Percentiles rank a stretch among this genome's conserved stretches.
Conservation (phyloP, 2,329 filamentous ascomycete species). For the Calonectria pseudoturangicola region DNA sequence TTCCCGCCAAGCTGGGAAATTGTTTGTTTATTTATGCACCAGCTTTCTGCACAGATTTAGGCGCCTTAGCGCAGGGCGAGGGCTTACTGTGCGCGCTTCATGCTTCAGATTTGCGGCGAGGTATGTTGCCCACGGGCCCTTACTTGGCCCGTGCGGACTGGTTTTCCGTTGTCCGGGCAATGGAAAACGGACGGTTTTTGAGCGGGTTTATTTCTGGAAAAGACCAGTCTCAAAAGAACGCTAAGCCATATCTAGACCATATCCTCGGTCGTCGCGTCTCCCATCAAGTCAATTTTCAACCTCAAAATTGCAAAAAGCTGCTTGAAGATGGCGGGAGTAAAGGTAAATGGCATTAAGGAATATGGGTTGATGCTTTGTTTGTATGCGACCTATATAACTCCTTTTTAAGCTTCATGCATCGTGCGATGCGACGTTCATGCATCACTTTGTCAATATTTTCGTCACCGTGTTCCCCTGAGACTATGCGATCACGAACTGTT, state of each 20-base stretch:
- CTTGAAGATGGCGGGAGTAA: conserved; percentile 19
- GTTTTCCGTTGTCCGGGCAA: conserved; percentile 59
- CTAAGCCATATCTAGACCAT: conserved; percentile 36
- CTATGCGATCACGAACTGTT: conserved; percentile 28
- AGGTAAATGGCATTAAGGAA: not conserved
- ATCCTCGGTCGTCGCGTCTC: conserved; percentile 50
- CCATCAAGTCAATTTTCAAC: conserved; percentile 38
- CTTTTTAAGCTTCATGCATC: not conserved
- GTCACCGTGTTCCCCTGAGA: conserved; percentile 38
- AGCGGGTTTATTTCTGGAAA: conserved; percentile 37
- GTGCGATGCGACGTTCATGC: conserved; percentile 37
- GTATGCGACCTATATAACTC: not conserved
- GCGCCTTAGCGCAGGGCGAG: conserved; percentile 49
- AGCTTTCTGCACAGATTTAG: conserved; percentile 51
- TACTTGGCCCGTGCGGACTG: conserved; percentile 37
- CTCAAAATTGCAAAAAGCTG: conserved; percentile 37
- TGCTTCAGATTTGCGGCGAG: conserved; percentile 33
- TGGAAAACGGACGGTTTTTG: conserved; percentile 52
- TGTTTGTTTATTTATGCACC: conserved; percentile 61
- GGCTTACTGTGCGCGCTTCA: conserved; percentile 23
- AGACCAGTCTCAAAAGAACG: not conserved
- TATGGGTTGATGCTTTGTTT: not conserved
- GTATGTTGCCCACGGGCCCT: conserved; percentile 53
- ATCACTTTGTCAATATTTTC: not conserved
- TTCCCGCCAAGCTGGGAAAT: conserved; percentile 51